A percentile compares a stretch with the other conserved stretches of the same genome.
phyloP scores from a whole-genome alignment of 2,329 filamentous ascomycete species.

The Penicillium sp. region DNA sequence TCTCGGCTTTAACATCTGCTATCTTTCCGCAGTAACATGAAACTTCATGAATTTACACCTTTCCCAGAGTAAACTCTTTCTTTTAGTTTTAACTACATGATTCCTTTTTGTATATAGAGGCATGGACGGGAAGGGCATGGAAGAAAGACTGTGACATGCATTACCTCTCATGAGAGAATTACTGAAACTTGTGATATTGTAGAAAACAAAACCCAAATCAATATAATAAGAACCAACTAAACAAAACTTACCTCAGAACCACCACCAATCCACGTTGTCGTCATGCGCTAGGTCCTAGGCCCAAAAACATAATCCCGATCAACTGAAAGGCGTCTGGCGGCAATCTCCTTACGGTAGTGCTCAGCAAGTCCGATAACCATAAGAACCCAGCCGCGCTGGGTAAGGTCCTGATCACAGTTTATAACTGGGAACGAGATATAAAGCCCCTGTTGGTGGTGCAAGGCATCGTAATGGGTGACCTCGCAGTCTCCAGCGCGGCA shows the following conservation, averaged over 20 bases:
- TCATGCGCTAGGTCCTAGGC: not conserved
- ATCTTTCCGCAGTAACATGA: too few species aligned
- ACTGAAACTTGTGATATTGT: not conserved
- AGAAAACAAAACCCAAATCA: not conserved
- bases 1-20: not conserved
- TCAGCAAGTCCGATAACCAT: not conserved
- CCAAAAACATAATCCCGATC: not conserved
- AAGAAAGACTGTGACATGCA: not conserved
- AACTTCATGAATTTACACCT: not conserved
- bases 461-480: not conserved
- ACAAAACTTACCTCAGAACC: not conserved
- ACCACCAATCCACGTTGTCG: not conserved
- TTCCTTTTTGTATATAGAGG: not conserved
- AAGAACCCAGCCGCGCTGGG: not conserved
- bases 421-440: not conserved
- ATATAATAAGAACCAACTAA: not conserved
- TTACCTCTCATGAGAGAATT: not conserved
- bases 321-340: not conserved
- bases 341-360: not conserved
- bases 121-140: not conserved
- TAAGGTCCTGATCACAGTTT: not conserved
- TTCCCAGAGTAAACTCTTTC: not conserved
- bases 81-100: not conserved
- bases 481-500: not conserved
- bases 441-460: not conserved